These are phyloP conservation scores for Fusarium dimerum DNA, from an alignment of 2,329 filamentous ascomycete species.

Conservation along the genomic window DNA sequence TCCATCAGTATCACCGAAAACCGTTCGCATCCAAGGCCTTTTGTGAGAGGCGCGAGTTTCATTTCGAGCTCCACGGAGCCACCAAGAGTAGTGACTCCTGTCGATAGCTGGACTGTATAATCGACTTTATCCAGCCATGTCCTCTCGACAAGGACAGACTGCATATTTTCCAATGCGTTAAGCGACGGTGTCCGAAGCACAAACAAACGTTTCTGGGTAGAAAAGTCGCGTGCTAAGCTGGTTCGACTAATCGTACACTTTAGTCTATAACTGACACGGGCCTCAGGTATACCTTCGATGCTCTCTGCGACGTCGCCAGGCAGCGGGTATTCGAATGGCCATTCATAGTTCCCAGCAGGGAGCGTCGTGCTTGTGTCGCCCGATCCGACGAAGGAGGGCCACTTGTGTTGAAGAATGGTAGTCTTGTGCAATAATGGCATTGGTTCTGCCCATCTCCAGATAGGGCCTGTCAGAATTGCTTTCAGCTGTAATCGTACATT, in stretches of 20 bases:
- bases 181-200: constrained; percentile 76
- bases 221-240: constrained; percentile 82
- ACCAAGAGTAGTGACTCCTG: constrained; percentile 90
- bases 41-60: constrained; percentile 81
- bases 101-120: constrained; percentile 88
- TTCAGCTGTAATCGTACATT: too few relatives aligned
- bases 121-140: constrained; percentile 97
- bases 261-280: constrained; percentile 83
- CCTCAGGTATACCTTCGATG: constrained; percentile 83
- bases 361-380: constrained; percentile 57
- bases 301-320: constrained; percentile 76
- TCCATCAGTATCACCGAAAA: constrained; percentile 80
- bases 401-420: constrained; percentile 66
- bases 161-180: constrained; percentile 72
- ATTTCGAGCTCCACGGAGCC: constrained; percentile 82
- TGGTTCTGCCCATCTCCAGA: too few relatives aligned
- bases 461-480: too few relatives aligned
- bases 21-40: constrained; percentile 78
- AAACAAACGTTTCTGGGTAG: constrained; percentile 72
- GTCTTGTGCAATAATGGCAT: constrained; percentile 42
- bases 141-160: constrained; percentile 93
- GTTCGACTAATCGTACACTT: constrained; percentile 85
- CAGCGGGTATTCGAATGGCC: constrained; percentile 72
- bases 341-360: constrained; percentile 77
- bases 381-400: constrained; percentile 61